These are phyloP conservation scores for Maudiozyma serrabonitensis DNA, from an alignment of 805 yeast genomes.

Conservation along the genomic window DNA sequence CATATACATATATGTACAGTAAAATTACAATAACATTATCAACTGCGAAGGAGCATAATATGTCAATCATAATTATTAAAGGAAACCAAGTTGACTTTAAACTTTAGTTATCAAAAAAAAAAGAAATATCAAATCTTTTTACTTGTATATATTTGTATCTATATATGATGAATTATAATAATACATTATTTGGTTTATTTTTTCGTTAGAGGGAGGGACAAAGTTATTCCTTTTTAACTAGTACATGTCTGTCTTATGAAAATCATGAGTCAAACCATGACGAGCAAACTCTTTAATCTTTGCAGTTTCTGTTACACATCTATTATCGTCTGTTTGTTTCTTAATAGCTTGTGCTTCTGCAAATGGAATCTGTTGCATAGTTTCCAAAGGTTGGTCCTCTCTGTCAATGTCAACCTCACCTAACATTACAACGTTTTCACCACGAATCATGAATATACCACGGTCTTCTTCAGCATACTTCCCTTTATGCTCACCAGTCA, in stretches of 20 bases:
- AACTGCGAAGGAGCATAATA: too few relatives aligned
- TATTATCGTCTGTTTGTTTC: conserved; percentile 23
- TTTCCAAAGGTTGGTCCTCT: conserved; percentile 61
- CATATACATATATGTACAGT: too few relatives aligned
- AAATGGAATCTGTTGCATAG: conserved; percentile 50
- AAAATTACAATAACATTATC: too few relatives aligned
- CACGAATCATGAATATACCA: conserved; percentile 84
- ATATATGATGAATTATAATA: too few relatives aligned
- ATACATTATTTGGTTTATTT: too few relatives aligned
- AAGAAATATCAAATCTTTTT: too few relatives aligned
- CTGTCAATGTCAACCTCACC: conserved; percentile 88
- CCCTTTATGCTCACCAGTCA: conserved; percentile 33
- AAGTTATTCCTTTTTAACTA: conserved; percentile 12
- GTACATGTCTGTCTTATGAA: conserved; percentile 45
- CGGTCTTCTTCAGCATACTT: conserved; percentile 65
- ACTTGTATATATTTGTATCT: too few relatives aligned
- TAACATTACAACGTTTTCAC: conserved; percentile 88
- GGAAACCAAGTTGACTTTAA: too few relatives aligned
- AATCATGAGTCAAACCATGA: conserved; percentile 49
- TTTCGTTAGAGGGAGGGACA: too few relatives aligned
- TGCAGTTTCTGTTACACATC: conserved; percentile 34
- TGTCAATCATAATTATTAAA: too few relatives aligned
- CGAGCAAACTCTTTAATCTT: conserved; percentile 41
- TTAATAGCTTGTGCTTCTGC: conserved; percentile 45
- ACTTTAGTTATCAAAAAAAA: too few relatives aligned